Conservation (phyloP, 1,284 basidiomycete species). For the Ustilago shanxiensis region DNA sequence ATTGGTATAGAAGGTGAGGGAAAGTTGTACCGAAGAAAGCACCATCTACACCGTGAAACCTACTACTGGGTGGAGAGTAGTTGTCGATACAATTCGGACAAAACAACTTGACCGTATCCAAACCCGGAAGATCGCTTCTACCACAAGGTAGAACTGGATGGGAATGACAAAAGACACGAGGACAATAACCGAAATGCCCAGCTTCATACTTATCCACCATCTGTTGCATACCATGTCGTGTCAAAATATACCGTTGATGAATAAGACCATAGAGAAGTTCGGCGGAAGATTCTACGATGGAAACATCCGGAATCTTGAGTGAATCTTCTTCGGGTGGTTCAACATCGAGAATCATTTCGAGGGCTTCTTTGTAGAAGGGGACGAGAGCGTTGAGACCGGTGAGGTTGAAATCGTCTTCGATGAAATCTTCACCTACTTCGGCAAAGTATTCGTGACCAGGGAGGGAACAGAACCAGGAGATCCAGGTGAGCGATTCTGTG, state of each 20-base stretch:
- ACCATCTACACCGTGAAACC: slow-evolving; percentile 97
- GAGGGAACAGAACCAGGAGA: slow-evolving; percentile 97
- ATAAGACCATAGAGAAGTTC: slow-evolving; percentile 97
- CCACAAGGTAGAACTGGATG: slow-evolving; percentile 95
- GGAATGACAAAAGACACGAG: slow-evolving; percentile 91
- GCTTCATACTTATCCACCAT: slow-evolving; percentile 99
- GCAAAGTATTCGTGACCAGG: slow-evolving; percentile 98
- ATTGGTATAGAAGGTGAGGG: slow-evolving; percentile 96
- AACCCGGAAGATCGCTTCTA: slow-evolving; percentile 93
- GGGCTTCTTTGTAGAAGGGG: slow-evolving; percentile 98
- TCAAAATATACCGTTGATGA: slow-evolving; percentile 96
- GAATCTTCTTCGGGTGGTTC: slow-evolving; percentile 93
- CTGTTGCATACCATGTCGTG: slow-evolving; percentile 89
- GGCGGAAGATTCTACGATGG: slow-evolving; percentile 96
- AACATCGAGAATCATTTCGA: slow-evolving; percentile 99
- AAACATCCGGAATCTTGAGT: slow-evolving; percentile 83
- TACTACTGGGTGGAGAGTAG: slow-evolving; percentile 92
- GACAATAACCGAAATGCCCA: slow-evolving; percentile 92
- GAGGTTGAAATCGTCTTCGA: slow-evolving; percentile 99
- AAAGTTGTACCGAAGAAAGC: slow-evolving; percentile 99
- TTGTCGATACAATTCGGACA: slow-evolving; percentile 99
- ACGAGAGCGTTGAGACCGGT: slow-evolving; percentile 95
- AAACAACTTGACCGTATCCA: slow-evolving; percentile 98
- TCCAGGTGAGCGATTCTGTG: slow-evolving; percentile 81
- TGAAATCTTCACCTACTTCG: slow-evolving; percentile 92